Conservation (phyloP, 2,329 filamentous ascomycete genomes). For the Acarospora socialis region DNA sequence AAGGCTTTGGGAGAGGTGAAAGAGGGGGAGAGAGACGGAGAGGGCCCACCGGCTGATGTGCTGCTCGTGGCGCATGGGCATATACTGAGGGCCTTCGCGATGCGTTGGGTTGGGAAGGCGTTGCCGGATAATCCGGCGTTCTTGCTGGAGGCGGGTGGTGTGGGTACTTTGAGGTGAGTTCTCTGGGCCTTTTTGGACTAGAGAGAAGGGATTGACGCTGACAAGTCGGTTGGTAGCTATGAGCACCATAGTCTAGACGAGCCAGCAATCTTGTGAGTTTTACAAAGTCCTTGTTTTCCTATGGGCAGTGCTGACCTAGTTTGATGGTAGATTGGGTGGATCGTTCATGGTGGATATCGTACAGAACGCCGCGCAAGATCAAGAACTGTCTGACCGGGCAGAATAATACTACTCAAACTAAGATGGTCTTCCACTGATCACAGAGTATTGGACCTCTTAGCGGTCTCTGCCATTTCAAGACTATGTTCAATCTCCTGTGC, state of each 20-base stretch:
- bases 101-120: constrained; percentile 65
- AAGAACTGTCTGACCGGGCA: no score
- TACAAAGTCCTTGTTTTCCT: background rate
- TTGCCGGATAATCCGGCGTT: constrained; percentile 64
- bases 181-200: constrained; percentile 7
- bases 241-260: constrained; percentile 36
- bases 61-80: constrained; percentile 81
- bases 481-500: no score
- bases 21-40: constrained; percentile 28
- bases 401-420: no score
- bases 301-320: background rate
- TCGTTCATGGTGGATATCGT: constrained; percentile 37
- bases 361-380: constrained; percentile 24
- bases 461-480: no score
- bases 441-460: no score
- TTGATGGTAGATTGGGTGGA: constrained; percentile 25
- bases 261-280: constrained; percentile 32
- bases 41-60: constrained; percentile 45
- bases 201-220: background rate
- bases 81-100: constrained; percentile 74
- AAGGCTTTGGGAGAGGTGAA: constrained; percentile 41
- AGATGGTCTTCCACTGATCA: no score
- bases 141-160: constrained; percentile 76
- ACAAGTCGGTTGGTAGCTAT: constrained; percentile 22
- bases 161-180: constrained; percentile 59